Percentiles rank a stretch among this genome's conserved stretches.
phyloP scores from a whole-genome alignment of 257 asterid genomes.

The Dorcoceras hygrometricum region DNA sequence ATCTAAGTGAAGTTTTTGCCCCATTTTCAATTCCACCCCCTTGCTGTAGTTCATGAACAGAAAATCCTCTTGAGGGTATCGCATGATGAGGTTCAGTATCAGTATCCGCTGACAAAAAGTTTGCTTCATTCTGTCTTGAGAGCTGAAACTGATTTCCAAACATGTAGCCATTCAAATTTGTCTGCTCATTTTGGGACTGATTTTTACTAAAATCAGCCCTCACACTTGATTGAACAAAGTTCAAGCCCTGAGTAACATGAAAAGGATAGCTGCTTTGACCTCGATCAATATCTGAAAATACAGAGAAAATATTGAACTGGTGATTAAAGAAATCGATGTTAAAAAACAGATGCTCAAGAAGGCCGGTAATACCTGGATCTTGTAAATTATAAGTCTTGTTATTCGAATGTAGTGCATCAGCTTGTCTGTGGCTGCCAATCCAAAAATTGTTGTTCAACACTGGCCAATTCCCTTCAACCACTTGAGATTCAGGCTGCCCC shows the following conservation, averaged over 20 bases:
- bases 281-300: slow-evolving; percentile 57
- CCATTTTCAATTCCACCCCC: slow-evolving; percentile 53
- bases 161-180: slow-evolving; percentile 57
- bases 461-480: slow-evolving; percentile 60
- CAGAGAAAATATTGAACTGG: background rate
- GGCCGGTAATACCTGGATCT: slow-evolving; percentile 38
- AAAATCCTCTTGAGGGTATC: slow-evolving; percentile 50
- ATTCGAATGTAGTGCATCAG: slow-evolving; percentile 38
- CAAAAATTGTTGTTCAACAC: slow-evolving; percentile 45
- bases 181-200: slow-evolving; percentile 57
- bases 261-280: slow-evolving; percentile 51
- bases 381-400: slow-evolving; percentile 44
- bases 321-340: background rate
- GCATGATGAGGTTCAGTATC: slow-evolving; percentile 48
- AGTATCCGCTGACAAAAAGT: slow-evolving; percentile 55
- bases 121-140: slow-evolving; percentile 59
- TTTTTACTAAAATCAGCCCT: slow-evolving; percentile 54
- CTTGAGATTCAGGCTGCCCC: slow-evolving; percentile 63
- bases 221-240: slow-evolving; percentile 47
- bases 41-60: slow-evolving; percentile 59
- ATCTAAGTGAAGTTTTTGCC: slow-evolving; percentile 50
- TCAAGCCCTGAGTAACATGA: slow-evolving; percentile 54
- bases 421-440: slow-evolving; percentile 62
- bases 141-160: slow-evolving; percentile 59
- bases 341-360: background rate